Percentiles rank a stretch among this genome's conserved stretches.
phyloP scores from a whole-genome alignment of 2,329 filamentous ascomycete genomes.

The Penicillium decumbens region DNA sequence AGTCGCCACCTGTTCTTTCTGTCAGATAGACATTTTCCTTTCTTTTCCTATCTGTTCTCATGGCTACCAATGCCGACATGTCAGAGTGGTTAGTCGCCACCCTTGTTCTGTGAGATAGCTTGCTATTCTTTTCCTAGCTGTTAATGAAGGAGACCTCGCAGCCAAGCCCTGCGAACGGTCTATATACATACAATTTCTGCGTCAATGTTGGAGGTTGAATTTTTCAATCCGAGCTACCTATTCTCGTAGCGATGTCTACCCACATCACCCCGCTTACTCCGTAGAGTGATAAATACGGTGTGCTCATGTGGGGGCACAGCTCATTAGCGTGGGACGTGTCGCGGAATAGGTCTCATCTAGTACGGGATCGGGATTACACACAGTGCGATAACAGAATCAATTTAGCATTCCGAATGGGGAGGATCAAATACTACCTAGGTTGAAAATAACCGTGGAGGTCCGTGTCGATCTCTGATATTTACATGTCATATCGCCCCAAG shows the following conservation, averaged over 20 bases:
- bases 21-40: background rate
- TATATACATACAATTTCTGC: background rate
- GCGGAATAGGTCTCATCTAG: background rate
- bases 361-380: background rate
- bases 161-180: background rate
- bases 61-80: slow-evolving; percentile 1
- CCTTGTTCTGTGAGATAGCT: background rate
- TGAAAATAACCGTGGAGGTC: background rate
- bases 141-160: background rate
- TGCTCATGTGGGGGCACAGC: background rate
- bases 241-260: no score
- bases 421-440: background rate
- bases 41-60: background rate
- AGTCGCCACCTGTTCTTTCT: background rate
- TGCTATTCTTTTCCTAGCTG: background rate
- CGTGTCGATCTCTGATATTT: background rate
- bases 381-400: background rate
- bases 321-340: background rate
- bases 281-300: background rate
- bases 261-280: no score
- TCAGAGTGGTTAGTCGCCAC: background rate
- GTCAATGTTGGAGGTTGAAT: background rate
- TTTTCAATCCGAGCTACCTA: no score
- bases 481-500: background rate
- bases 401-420: background rate